Evolutionary conservation across 2,329 filamentous ascomycete genomes (phyloP), one percentile per base, ranked within the genome.

Genomic region (Alternaria arbusti): DNA sequence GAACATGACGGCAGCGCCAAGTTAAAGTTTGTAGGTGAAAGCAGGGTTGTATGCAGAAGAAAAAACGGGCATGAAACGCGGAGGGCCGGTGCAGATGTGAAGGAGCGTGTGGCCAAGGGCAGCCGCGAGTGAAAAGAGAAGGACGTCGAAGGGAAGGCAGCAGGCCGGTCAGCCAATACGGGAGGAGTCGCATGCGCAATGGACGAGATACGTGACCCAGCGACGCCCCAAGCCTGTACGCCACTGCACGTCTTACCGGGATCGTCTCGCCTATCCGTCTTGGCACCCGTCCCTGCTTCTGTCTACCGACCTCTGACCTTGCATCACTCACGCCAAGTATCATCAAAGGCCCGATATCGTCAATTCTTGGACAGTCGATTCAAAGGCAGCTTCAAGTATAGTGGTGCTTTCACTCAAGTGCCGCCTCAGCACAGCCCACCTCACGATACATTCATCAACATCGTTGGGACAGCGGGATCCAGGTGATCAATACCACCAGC

Each of bases 1-100:
- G 62, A 78, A 78, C 75, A 77, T 78, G 63, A 54, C 66, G 67
- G 63, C 32, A 51, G 62, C 46, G 55, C 61, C 54, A 40, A 57
- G 49, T 58, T 57, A 40, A 49, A 44, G 52, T 59, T 46, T 46
- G 46, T 50, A 46, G 40, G 30, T 36, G 49, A 47, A 59, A 64
- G 25, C 51, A 28, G 17, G 61, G 36, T 58, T 51, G 59, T 63
- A 43, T 55, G 43, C 54, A 54, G 55, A 40, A 10, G 55, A 23
- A 17, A 59, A 15, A 30, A 57, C 17, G 54, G 47, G 45, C 11
- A 40, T 40, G 36, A 40, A 36, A 30, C 30, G 60, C 57, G 58
- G 62, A 54, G 52, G 58, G 54, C 56, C 36, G 63, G 57, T 56
- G 61, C 52, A 58, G 57, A 32, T 22, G 26, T 26, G 44, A 69